Evolutionary conservation across 2,329 filamentous ascomycete genomes (phyloP).

Genomic region (Daldinia eschscholtzii): DNA sequence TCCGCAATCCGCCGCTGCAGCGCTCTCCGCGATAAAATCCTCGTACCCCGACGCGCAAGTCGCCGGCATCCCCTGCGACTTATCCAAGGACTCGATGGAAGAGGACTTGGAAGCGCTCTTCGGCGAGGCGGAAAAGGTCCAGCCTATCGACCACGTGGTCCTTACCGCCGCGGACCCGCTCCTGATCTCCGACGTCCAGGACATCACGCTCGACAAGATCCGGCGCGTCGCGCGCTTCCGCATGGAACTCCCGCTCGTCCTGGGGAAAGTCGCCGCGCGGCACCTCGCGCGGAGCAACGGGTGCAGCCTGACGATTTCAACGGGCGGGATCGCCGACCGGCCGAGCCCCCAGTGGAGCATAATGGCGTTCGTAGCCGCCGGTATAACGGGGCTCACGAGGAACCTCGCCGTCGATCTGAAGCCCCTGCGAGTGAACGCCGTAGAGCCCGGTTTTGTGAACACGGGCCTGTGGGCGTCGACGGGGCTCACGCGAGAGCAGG

Average conservation of each 20-base stretch:
- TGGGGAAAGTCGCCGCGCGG: conserved; percentile 52
- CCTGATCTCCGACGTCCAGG: conserved; percentile 33
- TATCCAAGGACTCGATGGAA: conserved; percentile 43
- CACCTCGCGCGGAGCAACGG: conserved; percentile 45
- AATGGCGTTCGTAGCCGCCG: conserved; percentile 44
- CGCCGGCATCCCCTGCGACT: conserved; percentile 44
- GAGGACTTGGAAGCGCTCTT: conserved; percentile 46
- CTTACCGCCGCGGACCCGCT: conserved; percentile 52
- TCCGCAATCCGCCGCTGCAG: conserved; percentile 38
- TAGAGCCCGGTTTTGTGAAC: conserved; percentile 49
- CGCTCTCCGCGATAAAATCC: conserved; percentile 43
- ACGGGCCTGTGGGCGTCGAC: conserved; percentile 47
- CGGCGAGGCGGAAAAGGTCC: conserved; percentile 19
- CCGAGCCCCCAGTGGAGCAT: conserved; percentile 43
- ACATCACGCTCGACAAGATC: conserved; percentile 49
- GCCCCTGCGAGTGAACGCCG: conserved; percentile 50
- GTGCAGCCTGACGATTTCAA: conserved; percentile 46
- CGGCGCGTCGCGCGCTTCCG: conserved; percentile 50
- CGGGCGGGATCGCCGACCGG: conserved; percentile 46
- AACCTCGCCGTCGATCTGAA: conserved; percentile 50
- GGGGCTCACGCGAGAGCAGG: conserved; percentile 26
- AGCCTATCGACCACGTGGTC: conserved; percentile 49
- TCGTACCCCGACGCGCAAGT: conserved; percentile 38
- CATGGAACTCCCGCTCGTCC: conserved; percentile 49
- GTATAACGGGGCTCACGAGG: conserved; percentile 46